These are phyloP conservation scores for Microstegium vimineum DNA, from an alignment of 176 grass and related monocot genomes.

Conservation along the genomic window DNA sequence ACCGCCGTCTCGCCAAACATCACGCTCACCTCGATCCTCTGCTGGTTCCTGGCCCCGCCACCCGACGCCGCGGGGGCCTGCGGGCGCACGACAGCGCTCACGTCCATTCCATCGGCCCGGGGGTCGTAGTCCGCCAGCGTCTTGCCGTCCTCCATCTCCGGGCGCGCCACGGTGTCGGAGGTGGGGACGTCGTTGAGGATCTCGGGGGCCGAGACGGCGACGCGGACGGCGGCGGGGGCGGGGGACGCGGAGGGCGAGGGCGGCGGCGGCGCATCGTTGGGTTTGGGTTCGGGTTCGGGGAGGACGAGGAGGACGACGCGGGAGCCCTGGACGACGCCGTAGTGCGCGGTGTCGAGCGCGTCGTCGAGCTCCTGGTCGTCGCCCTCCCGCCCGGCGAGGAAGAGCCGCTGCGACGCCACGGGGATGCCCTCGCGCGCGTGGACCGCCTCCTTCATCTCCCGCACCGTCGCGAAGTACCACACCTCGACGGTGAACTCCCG, in stretches of 20 bases:
- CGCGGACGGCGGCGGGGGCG: background rate
- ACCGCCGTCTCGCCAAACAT: conserved; percentile 23
- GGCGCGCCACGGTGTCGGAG: background rate
- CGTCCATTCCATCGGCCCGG: conserved; percentile 5
- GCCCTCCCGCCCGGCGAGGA: conserved; percentile 14
- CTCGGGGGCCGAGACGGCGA: conserved; percentile 5
- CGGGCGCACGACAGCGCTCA: conserved; percentile 14
- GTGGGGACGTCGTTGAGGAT: conserved; percentile 17
- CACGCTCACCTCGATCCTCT: conserved; percentile 34
- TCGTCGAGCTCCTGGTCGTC: conserved; percentile 20
- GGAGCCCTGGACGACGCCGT: conserved; percentile 43
- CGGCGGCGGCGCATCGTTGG: background rate
- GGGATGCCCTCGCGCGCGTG: conserved; percentile 22
- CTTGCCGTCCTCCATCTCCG: conserved; percentile 48
- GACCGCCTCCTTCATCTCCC: conserved; percentile 42
- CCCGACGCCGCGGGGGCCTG: background rate
- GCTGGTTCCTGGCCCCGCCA: background rate
- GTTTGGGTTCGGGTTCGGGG: too few species aligned
- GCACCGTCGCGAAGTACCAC: conserved; percentile 35
- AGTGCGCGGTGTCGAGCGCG: conserved; percentile 21
- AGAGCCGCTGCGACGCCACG: conserved; percentile 20
- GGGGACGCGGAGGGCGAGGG: background rate
- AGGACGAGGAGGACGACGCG: conserved; percentile 30
- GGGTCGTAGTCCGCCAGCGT: conserved; percentile 24
- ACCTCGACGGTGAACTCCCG: conserved; percentile 23